phyloP scores from a whole-genome alignment of 441 rosid genomes.

The Gossypium schwendimanii region DNA sequence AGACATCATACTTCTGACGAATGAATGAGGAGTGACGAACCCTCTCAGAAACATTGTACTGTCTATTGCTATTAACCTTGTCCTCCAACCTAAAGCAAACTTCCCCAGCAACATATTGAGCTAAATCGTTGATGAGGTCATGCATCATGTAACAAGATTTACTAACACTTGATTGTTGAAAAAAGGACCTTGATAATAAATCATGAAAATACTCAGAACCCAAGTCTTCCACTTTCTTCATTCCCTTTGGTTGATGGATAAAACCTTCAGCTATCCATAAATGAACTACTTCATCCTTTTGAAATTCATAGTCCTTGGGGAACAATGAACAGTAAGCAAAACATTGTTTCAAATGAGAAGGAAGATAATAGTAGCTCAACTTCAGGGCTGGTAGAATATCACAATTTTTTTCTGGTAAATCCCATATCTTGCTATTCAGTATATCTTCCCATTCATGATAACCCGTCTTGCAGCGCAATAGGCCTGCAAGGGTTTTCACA shows the following conservation, averaged over 20 bases:
- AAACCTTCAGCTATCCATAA: slow-evolving; percentile 14
- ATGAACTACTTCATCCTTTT: background rate
- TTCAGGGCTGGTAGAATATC: background rate
- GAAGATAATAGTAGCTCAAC: slow-evolving; percentile 12
- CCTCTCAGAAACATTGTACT: background rate
- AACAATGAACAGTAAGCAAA: slow-evolving; percentile 8
- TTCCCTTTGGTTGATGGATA: background rate
- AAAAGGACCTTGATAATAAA: slow-evolving; percentile 6
- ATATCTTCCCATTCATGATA: background rate
- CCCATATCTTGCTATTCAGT: slow-evolving; percentile 7
- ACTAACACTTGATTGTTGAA: slow-evolving; percentile 6
- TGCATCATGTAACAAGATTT: slow-evolving; percentile 5
- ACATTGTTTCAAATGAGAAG: slow-evolving; percentile 6
- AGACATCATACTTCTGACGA: background rate
- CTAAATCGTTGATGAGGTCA: slow-evolving; percentile 15
- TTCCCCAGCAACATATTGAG: slow-evolving; percentile 12
- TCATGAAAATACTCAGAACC: slow-evolving; percentile 4
- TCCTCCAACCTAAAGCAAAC: slow-evolving; percentile 8
- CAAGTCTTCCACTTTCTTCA: background rate
- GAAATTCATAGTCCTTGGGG: slow-evolving; percentile 8
- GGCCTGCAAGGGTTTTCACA: slow-evolving; percentile 13
- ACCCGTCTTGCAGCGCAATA: background rate
- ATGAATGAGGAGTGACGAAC: slow-evolving; percentile 11
- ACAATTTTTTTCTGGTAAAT: background rate
- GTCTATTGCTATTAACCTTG: background rate